Conservation (phyloP, 2,329 filamentous ascomycete genomes). For the Celoporthe dispersa region DNA sequence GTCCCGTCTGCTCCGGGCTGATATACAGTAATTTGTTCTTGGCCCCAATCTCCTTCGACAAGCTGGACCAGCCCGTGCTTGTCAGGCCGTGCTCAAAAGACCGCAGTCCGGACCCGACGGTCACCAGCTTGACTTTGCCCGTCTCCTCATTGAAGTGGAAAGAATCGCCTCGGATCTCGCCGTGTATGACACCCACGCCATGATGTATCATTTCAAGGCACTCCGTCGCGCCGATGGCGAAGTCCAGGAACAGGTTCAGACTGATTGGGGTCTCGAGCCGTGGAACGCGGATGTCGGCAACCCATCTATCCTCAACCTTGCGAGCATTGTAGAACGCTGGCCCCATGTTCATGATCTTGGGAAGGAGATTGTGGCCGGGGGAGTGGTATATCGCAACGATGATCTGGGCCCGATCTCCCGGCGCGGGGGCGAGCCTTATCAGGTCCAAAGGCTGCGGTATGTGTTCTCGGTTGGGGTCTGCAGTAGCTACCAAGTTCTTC, state of each 20-base stretch:
- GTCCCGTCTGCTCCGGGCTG: constrained; percentile 91
- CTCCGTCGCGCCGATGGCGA: constrained; percentile 85
- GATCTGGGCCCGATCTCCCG: constrained; percentile 71
- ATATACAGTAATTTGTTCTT: constrained; percentile 91
- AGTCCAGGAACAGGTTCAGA: constrained; percentile 80
- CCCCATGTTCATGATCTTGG: constrained; percentile 74
- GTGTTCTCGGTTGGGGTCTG: constrained; percentile 74
- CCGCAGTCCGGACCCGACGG: constrained; percentile 83
- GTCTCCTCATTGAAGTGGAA: constrained; percentile 82
- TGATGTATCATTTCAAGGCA: constrained; percentile 92
- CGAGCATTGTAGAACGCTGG: constrained; percentile 69
- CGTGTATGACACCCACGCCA: constrained; percentile 82
- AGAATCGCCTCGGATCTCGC: constrained; percentile 86
- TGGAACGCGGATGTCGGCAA: constrained; percentile 49
- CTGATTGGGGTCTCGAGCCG: constrained; percentile 65
- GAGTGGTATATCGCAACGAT: constrained; percentile 82
- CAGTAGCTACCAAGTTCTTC: constrained; percentile 70
- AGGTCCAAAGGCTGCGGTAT: constrained; percentile 83
- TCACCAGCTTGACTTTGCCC: constrained; percentile 75
- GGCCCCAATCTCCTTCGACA: constrained; percentile 83
- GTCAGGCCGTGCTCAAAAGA: constrained; percentile 89
- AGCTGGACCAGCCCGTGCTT: constrained; percentile 81
- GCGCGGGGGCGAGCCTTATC: constrained; percentile 68
- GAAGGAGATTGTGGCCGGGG: constrained; percentile 74
- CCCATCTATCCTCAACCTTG: constrained; percentile 57